A percentile compares a stretch with the other conserved stretches of the same genome.
These are phyloP conservation scores for Mycena kentingensis DNA, from an alignment of 768 basidiomycete genomes.

Conservation along the genomic window DNA sequence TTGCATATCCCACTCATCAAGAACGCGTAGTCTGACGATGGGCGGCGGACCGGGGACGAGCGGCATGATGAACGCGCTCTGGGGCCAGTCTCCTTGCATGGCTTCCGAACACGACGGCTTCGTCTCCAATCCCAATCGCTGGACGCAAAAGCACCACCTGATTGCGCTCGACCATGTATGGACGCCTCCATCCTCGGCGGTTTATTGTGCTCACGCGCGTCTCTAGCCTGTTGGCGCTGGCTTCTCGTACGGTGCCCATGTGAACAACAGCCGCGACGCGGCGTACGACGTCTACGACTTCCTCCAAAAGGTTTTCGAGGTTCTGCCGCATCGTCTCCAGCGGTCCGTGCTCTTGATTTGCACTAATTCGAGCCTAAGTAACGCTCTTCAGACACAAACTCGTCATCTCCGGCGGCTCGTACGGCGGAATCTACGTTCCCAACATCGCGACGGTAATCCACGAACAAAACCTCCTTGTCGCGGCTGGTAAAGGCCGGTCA, in stretches of 20 bases:
- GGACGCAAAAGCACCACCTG: conserved; percentile 17
- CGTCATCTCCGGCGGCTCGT: conserved; percentile 30
- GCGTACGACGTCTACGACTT: conserved; percentile 37
- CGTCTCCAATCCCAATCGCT: neutral
- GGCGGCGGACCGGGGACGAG: neutral
- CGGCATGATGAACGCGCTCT: conserved; percentile 6
- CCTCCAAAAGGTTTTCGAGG: conserved; percentile 34
- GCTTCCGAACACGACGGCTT: conserved; percentile 1
- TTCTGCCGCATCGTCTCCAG: conserved; percentile 23
- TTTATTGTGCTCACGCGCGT: neutral
- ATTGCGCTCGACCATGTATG: conserved; percentile 19
- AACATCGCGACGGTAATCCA: conserved; percentile 36
- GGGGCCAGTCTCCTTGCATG: conserved; percentile 8
- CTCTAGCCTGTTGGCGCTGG: conserved; percentile 32
- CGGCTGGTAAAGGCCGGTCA: conserved; percentile 10
- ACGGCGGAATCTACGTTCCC: conserved; percentile 34
- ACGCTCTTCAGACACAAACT: conserved; percentile 16
- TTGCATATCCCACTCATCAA: neutral
- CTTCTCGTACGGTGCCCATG: conserved; percentile 31
- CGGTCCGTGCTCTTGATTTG: neutral
- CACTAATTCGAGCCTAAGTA: neutral
- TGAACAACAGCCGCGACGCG: conserved; percentile 31
- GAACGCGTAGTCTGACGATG: neutral
- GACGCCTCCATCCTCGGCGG: neutral
- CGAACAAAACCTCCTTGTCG: conserved; percentile 28